These are phyloP conservation scores for Neofusicoccum kwambonambiense DNA, from an alignment of 2,329 filamentous ascomycete species.

Conservation along the genomic window DNA sequence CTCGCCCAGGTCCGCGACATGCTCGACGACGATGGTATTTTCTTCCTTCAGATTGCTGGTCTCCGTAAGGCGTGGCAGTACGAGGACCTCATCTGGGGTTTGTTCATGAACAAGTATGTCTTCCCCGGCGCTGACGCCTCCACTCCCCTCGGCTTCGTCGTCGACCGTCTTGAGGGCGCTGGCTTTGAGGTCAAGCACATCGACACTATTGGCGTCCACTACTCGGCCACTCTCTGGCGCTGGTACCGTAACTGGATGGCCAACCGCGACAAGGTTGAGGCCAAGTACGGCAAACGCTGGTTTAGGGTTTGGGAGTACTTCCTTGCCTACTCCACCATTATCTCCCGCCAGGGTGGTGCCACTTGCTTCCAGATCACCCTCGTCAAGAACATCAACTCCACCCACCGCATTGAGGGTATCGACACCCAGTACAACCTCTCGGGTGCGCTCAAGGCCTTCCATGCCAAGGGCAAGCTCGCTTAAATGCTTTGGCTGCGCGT, in stretches of 20 bases:
- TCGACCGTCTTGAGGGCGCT: constrained; percentile 79
- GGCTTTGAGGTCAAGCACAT: constrained; percentile 89
- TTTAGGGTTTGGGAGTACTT: constrained; percentile 96
- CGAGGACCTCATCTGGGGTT: constrained; percentile 94
- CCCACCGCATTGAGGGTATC: constrained; percentile 76
- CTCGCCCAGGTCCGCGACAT: constrained; percentile 86
- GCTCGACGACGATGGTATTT: constrained; percentile 92
- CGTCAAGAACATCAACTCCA: constrained; percentile 88
- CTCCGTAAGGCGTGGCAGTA: constrained; percentile 96
- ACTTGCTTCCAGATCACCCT: constrained; percentile 85
- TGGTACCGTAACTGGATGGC: constrained; percentile 99
- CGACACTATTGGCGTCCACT: constrained; percentile 95
- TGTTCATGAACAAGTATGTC: constrained; percentile 99
- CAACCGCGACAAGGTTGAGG: constrained; percentile 87
- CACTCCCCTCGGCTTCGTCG: constrained; percentile 84
- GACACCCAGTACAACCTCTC: constrained; percentile 65
- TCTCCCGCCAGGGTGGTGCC: constrained; percentile 77
- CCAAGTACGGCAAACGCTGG: constrained; percentile 94
- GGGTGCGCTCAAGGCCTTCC: constrained; percentile 60
- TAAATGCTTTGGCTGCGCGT: neutral
- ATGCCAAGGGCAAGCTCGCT: constrained; percentile 30
- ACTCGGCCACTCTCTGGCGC: constrained; percentile 92
- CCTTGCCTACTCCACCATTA: constrained; percentile 81
- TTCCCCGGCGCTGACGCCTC: constrained; percentile 97
- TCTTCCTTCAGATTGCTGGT: constrained; percentile 95